Percentiles rank a stretch among this genome's conserved stretches.
Conservation (phyloP, 306 rosid genomes). For the Calophaca sinica region DNA sequence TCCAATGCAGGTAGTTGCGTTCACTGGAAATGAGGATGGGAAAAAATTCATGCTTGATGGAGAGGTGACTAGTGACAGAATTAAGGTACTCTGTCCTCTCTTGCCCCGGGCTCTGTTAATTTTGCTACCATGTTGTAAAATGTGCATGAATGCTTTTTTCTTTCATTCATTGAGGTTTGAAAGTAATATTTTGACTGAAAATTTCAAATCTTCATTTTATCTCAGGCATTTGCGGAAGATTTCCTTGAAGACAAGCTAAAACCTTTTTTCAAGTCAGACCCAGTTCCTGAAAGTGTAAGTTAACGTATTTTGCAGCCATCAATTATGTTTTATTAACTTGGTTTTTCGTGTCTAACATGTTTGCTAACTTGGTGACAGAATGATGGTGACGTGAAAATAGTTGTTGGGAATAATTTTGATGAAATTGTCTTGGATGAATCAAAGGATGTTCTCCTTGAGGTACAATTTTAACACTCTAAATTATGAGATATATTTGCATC, state of each 20-base stretch:
- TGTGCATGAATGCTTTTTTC: slow-evolving; percentile 29
- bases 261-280: slow-evolving; percentile 90
- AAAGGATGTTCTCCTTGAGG: slow-evolving; percentile 99
- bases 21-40: slow-evolving; percentile 91
- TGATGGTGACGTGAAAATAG: slow-evolving; percentile 86
- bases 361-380: slow-evolving; percentile 60
- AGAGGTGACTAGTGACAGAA: slow-evolving; percentile 68
- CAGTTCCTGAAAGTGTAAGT: slow-evolving; percentile 89
- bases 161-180: slow-evolving; percentile 23
- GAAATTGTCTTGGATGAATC: slow-evolving; percentile 96
- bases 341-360: slow-evolving; percentile 39
- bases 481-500: slow-evolving; percentile 28
- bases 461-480: slow-evolving; percentile 36
- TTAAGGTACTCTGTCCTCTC: slow-evolving; percentile 66
- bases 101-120: slow-evolving; percentile 4
- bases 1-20: slow-evolving; percentile 71
- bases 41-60: slow-evolving; percentile 79
- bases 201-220: slow-evolving; percentile 37
- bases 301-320: slow-evolving; percentile 38
- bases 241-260: slow-evolving; percentile 95
- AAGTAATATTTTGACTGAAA: slow-evolving; percentile 40
- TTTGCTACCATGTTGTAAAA: slow-evolving; percentile 29
- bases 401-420: slow-evolving; percentile 92
- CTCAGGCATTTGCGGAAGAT: slow-evolving; percentile 82
- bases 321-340: slow-evolving; percentile 31